These are phyloP conservation scores for Sisymbrium altissimum DNA, from an alignment of 345 rosid genomes.

Conservation along the genomic window DNA sequence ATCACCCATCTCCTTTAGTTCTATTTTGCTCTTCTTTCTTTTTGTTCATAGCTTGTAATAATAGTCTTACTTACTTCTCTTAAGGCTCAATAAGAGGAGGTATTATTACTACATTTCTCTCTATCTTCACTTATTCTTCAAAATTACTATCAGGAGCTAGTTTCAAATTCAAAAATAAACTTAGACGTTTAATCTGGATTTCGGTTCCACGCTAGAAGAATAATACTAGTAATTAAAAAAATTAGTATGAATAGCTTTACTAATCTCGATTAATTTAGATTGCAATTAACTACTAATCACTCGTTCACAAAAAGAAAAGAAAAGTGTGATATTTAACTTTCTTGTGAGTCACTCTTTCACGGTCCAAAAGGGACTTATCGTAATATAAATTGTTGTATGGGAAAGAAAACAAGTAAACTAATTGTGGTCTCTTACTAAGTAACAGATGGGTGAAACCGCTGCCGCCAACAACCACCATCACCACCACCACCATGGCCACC, in stretches of 20 bases:
- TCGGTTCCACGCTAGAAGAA: background rate
- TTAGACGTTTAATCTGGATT: background rate
- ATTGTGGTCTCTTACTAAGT: background rate
- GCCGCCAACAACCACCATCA: slow-evolving; percentile 37
- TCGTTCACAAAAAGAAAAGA: no score
- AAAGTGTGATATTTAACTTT: background rate
- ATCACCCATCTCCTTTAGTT: slow-evolving; percentile 33
- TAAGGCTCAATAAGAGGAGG: slow-evolving; percentile 34
- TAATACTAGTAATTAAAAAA: background rate
- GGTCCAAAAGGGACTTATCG: background rate
- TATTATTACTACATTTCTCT: slow-evolving; percentile 17
- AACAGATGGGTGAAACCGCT: slow-evolving; percentile 52
- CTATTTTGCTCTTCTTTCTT: slow-evolving; percentile 19
- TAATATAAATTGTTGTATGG: background rate
- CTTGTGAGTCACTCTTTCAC: background rate
- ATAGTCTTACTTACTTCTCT: slow-evolving; percentile 11
- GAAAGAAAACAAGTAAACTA: background rate
- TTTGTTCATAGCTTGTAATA: slow-evolving; percentile 30
- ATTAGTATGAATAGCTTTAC: background rate
- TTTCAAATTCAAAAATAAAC: background rate
- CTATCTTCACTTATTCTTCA: background rate
- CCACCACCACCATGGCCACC: slow-evolving; percentile 36
- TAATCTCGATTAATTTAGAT: background rate
- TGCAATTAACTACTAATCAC: no score
- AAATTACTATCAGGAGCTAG: background rate